A percentile compares a stretch with the other conserved stretches of the same genome.
phyloP scores from a whole-genome alignment of 805 yeast species.

The Kregervanrija fluxuum region DNA sequence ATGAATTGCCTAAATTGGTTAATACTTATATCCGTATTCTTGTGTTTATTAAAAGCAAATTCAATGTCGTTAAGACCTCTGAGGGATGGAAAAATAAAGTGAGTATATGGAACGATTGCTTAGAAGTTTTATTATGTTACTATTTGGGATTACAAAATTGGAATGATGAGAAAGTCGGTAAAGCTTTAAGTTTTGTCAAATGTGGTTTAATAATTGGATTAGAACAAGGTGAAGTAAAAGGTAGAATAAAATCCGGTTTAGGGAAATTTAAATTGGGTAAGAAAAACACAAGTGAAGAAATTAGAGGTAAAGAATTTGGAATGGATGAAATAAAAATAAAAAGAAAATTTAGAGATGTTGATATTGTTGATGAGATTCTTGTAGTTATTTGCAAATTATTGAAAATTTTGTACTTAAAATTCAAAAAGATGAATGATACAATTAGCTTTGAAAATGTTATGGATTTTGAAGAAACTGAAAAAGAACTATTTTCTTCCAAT shows the following conservation, averaged over 20 bases:
- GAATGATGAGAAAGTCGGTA: constrained; percentile 18
- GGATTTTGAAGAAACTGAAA: constrained; percentile 10
- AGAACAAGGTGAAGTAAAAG: constrained; percentile 20
- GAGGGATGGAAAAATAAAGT: not conserved
- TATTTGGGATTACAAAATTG: constrained; percentile 21
- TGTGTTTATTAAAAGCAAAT: constrained; percentile 10
- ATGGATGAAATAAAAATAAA: constrained; percentile 14
- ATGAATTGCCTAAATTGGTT: constrained; percentile 18
- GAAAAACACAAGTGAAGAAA: not conserved
- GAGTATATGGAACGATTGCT: constrained; percentile 4
- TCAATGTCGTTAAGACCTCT: not conserved
- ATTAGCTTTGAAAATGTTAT: constrained; percentile 15
- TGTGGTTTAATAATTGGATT: constrained; percentile 19
- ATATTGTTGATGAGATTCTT: constrained; percentile 14
- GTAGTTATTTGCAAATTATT: constrained; percentile 12
- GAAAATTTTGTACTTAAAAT: constrained; percentile 16
- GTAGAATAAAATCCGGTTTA: constrained; percentile 15
- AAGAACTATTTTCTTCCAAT: constrained; percentile 15
- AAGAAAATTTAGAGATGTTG: constrained; percentile 7
- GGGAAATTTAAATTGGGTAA: constrained; percentile 5
- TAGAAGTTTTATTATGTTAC: constrained; percentile 20
- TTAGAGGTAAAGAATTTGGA: constrained; percentile 16
- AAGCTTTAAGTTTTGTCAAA: constrained; percentile 20
- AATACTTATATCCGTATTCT: constrained; percentile 15
- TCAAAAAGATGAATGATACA: constrained; percentile 18